phyloP scores from a whole-genome alignment of 805 yeast genomes.

The Scheffersomyces coipomensis region DNA sequence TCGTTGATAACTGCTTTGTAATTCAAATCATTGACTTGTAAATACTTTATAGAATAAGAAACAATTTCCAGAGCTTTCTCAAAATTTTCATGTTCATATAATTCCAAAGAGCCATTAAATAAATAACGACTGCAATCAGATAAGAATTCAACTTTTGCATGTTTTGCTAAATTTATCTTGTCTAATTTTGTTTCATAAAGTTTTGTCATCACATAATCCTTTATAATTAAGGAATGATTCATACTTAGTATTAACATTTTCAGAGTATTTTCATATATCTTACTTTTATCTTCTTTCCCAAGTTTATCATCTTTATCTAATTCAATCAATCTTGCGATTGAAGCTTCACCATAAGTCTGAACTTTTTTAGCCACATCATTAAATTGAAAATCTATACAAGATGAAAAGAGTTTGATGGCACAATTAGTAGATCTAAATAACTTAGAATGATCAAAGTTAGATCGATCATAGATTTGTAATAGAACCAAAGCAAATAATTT shows the following conservation, averaged over 20 bases:
- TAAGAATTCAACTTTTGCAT: neutral
- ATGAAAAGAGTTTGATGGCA: neutral
- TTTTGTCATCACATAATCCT: neutral
- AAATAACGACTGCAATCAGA: conserved; percentile 2
- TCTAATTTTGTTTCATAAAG: conserved; percentile 1
- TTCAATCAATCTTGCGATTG: neutral
- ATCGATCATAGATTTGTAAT: conserved; percentile 1
- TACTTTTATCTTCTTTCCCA: neutral
- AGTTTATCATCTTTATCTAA: conserved; percentile 1
- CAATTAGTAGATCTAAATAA: neutral
- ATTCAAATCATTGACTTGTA: neutral
- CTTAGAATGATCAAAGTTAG: neutral
- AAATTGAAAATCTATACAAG: neutral
- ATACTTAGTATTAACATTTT: conserved; percentile 1
- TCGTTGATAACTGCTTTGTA: neutral
- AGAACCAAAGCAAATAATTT: conserved; percentile 1
- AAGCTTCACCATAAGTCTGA: neutral
- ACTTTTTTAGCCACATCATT: conserved; percentile 2
- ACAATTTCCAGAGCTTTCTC: neutral
- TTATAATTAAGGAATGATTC: neutral
- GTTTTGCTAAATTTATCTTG: neutral
- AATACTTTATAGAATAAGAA: neutral
- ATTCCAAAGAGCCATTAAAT: conserved; percentile 1
- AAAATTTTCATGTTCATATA: neutral
- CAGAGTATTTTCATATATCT: neutral